Percentiles rank a stretch among this genome's conserved stretches.
Evolutionary conservation across 495 filamentous ascomycete genomes (phyloP).

Genomic region (Alectoria sarmentosa): DNA sequence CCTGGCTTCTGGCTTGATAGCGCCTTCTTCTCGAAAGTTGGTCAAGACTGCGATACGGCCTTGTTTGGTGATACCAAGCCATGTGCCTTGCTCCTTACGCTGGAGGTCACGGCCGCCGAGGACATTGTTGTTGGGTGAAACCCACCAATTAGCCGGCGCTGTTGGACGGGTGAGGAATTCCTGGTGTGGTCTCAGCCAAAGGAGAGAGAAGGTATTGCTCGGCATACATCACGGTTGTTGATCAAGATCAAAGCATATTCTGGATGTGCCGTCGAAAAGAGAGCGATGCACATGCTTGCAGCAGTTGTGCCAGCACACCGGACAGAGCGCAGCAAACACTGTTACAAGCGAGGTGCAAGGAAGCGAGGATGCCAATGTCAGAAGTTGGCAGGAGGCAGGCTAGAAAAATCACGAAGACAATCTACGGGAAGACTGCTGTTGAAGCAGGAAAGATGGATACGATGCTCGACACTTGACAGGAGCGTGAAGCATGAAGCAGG

Average conservation of each 20-base stretch:
- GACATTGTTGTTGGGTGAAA: conserved; percentile 48
- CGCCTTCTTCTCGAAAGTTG: conserved; percentile 80
- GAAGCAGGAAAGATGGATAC: neutral
- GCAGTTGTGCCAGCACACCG: conserved; percentile 1
- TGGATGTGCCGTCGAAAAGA: conserved; percentile 86
- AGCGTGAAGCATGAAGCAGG: neutral
- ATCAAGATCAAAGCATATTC: conserved; percentile 82
- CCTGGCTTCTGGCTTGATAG: conserved; percentile 48
- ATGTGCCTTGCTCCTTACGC: conserved; percentile 68
- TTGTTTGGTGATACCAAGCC: conserved; percentile 81
- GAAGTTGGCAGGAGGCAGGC: neutral
- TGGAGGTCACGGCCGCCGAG: conserved; percentile 65
- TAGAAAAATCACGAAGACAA: neutral
- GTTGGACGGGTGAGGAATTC: conserved; percentile 90
- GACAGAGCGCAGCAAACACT: neutral
- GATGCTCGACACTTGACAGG: neutral
- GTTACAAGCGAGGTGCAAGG: neutral
- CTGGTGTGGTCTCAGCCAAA: conserved; percentile 32
- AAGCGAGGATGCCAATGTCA: neutral
- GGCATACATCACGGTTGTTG: conserved; percentile 80
- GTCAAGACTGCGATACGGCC: conserved; percentile 88
- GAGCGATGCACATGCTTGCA: conserved; percentile 78
- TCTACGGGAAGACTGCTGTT: neutral
- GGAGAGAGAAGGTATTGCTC: neutral
- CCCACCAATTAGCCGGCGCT: conserved; percentile 78